Conservation (phyloP, 2,329 filamentous ascomycete genomes). For the Aureobasidium sp. region DNA sequence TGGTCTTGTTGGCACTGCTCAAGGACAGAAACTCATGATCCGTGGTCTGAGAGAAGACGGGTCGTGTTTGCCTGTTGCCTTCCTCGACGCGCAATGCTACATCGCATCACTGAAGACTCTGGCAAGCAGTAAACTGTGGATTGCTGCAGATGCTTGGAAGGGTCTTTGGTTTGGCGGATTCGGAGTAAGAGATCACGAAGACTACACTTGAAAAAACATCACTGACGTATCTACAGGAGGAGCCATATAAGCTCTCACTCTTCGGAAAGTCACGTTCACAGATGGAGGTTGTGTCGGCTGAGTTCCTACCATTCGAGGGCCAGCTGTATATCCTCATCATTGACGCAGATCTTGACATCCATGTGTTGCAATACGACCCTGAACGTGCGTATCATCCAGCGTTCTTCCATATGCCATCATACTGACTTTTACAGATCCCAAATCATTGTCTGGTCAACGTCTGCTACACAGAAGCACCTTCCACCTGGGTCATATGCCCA, state of each 20-base stretch:
- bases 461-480: constrained; percentile 84
- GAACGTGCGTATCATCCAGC: constrained; percentile 56
- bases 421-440: constrained; percentile 58
- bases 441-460: constrained; percentile 80
- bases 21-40: constrained; percentile 94
- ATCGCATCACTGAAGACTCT: constrained; percentile 80
- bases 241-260: constrained; percentile 90
- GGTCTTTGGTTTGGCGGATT: constrained; percentile 96
- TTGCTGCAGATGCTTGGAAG: constrained; percentile 85
- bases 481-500: constrained; percentile 71
- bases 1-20: constrained; percentile 84
- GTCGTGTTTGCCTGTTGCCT: constrained; percentile 83
- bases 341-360: constrained; percentile 77
- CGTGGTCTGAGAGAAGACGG: constrained; percentile 93
- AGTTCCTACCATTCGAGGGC: constrained; percentile 80
- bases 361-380: constrained; percentile 88
- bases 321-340: constrained; percentile 75
- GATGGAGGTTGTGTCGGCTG: constrained; percentile 70
- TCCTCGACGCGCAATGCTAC: constrained; percentile 96
- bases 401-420: background rate
- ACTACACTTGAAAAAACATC: background rate
- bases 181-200: constrained; percentile 43
- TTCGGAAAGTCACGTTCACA: constrained; percentile 78
- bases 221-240: constrained; percentile 47
- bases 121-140: constrained; percentile 71